These are phyloP conservation scores for Apiotrichum veenhuisii DNA, from an alignment of 1,284 basidiomycete species.

Conservation along the genomic window DNA sequence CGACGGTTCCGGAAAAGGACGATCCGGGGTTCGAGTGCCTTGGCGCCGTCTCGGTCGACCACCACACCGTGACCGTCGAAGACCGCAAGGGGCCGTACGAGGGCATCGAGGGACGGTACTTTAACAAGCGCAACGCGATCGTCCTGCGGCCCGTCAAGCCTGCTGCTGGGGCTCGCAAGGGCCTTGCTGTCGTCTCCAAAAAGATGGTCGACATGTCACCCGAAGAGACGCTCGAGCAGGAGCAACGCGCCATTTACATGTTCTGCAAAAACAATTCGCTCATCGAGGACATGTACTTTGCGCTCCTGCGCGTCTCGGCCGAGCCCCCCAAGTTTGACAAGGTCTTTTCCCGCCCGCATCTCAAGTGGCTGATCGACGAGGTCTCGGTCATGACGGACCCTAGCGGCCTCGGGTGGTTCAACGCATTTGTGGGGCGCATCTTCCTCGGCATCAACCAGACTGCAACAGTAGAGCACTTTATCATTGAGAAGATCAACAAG, in stretches of 20 bases:
- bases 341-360: constrained; percentile 73
- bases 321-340: constrained; percentile 50
- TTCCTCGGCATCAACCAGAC: constrained; percentile 91
- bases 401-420: constrained; percentile 94
- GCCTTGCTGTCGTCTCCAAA: constrained; percentile 30
- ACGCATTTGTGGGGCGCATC: constrained; percentile 83
- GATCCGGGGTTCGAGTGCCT: constrained; percentile 62
- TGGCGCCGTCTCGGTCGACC: constrained; percentile 69
- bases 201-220: constrained; percentile 34
- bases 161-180: constrained; percentile 24
- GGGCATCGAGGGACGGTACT: constrained; percentile 65
- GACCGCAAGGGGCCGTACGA: constrained; percentile 56
- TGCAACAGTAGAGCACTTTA: constrained; percentile 69
- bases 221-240: constrained; percentile 51
- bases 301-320: constrained; percentile 67
- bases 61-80: constrained; percentile 69
- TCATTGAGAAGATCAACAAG: constrained; percentile 85
- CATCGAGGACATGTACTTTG: constrained; percentile 86
- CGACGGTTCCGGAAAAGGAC: constrained; percentile 7
- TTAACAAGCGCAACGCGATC: constrained; percentile 80
- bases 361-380: constrained; percentile 75
- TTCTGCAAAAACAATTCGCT: constrained; percentile 69
- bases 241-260: constrained; percentile 74
- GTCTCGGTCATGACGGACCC: constrained; percentile 75
- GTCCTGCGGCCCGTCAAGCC: constrained; percentile 58